phyloP scores from a whole-genome alignment of 306 rosid species.

The Sicyos baderoa region DNA sequence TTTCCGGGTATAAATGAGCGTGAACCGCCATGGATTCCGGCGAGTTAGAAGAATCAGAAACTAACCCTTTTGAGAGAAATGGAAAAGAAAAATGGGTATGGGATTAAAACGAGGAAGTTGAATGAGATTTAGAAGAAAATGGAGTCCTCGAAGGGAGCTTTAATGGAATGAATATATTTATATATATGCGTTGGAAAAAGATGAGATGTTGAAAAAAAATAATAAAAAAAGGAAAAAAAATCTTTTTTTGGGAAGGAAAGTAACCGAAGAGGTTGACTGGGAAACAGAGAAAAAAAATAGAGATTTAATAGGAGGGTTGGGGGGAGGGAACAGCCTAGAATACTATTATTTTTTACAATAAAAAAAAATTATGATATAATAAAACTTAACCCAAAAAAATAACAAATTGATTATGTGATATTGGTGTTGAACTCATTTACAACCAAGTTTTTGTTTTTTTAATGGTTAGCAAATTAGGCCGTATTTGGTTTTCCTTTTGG shows the following conservation, averaged over 20 bases:
- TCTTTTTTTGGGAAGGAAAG: conserved; percentile 10
- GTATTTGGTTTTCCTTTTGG: no score
- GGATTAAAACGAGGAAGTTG: background rate
- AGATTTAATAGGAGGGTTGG: conserved; percentile 5
- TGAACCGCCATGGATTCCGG: conserved; percentile 44
- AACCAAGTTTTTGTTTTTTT: no score
- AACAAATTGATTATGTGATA: no score
- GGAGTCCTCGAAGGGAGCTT: conserved; percentile 7
- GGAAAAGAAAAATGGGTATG: background rate
- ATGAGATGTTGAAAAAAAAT: background rate
- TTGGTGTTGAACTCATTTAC: no score
- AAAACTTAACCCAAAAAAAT: no score
- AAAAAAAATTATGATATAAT: no score
- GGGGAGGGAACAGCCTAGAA: conserved; percentile 24
- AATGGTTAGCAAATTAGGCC: no score
- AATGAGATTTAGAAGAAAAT: background rate
- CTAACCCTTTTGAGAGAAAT: background rate
- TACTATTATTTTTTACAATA: no score
- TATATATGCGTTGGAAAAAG: conserved; percentile 18
- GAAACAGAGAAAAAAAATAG: conserved; percentile 9
- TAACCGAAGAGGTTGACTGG: conserved; percentile 11
- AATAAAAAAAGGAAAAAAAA: background rate
- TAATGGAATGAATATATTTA: background rate
- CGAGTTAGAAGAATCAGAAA: background rate
- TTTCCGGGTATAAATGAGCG: conserved; percentile 42